These are phyloP conservation scores for Clonostachys rosea DNA, from an alignment of 2,329 filamentous ascomycete genomes.

Conservation along the genomic window DNA sequence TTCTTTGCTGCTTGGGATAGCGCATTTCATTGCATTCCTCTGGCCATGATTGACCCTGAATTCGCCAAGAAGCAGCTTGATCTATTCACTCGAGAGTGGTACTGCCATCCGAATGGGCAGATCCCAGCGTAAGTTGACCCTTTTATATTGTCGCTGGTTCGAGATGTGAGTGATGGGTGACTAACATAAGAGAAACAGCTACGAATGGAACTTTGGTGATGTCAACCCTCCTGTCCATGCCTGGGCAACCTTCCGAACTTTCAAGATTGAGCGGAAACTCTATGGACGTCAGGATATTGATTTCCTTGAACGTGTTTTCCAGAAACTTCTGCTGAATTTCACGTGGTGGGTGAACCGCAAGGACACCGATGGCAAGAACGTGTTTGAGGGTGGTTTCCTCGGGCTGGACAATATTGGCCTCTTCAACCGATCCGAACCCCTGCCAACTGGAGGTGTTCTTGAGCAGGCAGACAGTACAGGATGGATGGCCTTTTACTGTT, in stretches of 20 bases:
- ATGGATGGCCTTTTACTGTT: conserved; percentile 98
- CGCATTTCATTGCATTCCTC: conserved; percentile 91
- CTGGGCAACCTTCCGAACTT: conserved; percentile 91
- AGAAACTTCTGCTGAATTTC: conserved; percentile 92
- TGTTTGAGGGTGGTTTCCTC: conserved; percentile 94
- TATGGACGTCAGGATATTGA: conserved; percentile 93
- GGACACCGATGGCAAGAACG: conserved; percentile 89
- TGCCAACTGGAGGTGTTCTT: conserved; percentile 87
- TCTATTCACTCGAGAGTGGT: conserved; percentile 95
- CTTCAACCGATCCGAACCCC: conserved; percentile 93
- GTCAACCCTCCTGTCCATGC: conserved; percentile 96
- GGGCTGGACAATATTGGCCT: conserved; percentile 95
- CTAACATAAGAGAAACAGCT: conserved; percentile 29
- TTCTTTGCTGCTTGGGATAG: conserved; percentile 98
- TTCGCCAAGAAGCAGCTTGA: conserved; percentile 98
- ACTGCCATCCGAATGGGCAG: conserved; percentile 96
- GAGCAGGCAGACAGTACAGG: conserved; percentile 97
- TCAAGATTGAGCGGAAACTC: conserved; percentile 98
- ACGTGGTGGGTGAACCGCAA: conserved; percentile 99
- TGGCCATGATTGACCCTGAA: conserved; percentile 96
- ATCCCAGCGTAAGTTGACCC: conserved; percentile 67
- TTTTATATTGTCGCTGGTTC: background rate
- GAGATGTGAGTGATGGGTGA: background rate
- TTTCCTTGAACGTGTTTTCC: conserved; percentile 93
- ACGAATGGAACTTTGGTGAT: conserved; percentile 97